Conservation (phyloP, 805 yeast genomes). For the Spathaspora gorwiae region DNA sequence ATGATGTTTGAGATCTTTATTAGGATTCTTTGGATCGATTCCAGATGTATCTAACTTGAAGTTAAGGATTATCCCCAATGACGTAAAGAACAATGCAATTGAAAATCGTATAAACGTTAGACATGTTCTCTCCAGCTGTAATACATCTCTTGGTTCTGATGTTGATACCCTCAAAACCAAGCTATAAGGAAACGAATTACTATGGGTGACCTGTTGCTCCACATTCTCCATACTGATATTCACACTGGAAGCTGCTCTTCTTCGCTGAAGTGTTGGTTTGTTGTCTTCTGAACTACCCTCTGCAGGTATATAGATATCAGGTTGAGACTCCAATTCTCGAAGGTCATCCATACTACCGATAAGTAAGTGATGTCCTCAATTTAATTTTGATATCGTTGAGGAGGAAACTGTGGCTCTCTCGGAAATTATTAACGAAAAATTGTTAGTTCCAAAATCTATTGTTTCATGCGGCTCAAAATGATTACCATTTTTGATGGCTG, state of each 20-base stretch:
- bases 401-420: too few species aligned
- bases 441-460: too few species aligned
- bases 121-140: conserved; percentile 52
- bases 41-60: conserved; percentile 37
- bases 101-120: conserved; percentile 46
- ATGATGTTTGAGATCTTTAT: background rate
- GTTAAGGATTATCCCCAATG: conserved; percentile 44
- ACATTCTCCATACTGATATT: background rate
- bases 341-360: background rate
- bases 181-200: conserved; percentile 14
- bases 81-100: conserved; percentile 40
- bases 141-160: conserved; percentile 51
- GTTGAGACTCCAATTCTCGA: background rate
- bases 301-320: background rate
- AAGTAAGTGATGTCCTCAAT: too few species aligned
- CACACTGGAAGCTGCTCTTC: background rate
- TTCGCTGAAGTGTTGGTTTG: too few species aligned
- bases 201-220: background rate
- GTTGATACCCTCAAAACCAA: conserved; percentile 25
- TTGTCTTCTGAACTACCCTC: background rate
- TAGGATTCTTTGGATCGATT: conserved; percentile 3
- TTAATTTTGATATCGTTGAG: too few species aligned
- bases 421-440: too few species aligned
- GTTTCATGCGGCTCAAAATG: too few species aligned
- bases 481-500: too few species aligned